Percentiles rank a stretch among this genome's conserved stretches.
These are phyloP conservation scores for Lachnellula cervina DNA, from an alignment of 2,329 filamentous ascomycete genomes.

Conservation along the genomic window DNA sequence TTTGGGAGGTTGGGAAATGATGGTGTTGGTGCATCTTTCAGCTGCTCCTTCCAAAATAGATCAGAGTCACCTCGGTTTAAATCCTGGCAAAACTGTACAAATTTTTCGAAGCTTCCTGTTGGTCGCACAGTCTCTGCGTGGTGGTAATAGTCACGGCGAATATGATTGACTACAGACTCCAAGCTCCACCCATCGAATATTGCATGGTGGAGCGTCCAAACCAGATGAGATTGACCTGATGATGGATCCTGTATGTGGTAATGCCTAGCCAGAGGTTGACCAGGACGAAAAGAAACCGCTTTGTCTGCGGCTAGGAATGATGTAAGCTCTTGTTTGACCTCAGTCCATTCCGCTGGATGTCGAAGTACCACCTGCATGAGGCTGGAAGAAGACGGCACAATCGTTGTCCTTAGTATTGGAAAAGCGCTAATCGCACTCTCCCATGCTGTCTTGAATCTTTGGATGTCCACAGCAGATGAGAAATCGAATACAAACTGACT, in stretches of 20 bases:
- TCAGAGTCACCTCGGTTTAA: background rate
- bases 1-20: background rate
- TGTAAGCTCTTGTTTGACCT: background rate
- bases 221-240: background rate
- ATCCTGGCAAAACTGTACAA: background rate
- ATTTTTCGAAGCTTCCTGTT: background rate
- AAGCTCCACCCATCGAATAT: conserved; percentile 2
- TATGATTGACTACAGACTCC: background rate
- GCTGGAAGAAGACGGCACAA: background rate
- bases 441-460: conserved; percentile 5
- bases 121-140: background rate
- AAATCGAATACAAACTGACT: conserved; percentile 17
- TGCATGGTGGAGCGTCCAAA: background rate
- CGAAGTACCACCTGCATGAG: background rate
- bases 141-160: background rate
- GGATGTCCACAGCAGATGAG: background rate
- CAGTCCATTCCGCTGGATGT: background rate
- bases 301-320: too few species aligned
- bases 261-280: background rate
- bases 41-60: background rate
- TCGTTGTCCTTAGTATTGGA: background rate
- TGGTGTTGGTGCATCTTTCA: background rate
- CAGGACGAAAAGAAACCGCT: too few species aligned
- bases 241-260: background rate
- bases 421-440: background rate